Conservation (phyloP, 2,329 filamentous ascomycete species). For the Calonectria hongkongensis region DNA sequence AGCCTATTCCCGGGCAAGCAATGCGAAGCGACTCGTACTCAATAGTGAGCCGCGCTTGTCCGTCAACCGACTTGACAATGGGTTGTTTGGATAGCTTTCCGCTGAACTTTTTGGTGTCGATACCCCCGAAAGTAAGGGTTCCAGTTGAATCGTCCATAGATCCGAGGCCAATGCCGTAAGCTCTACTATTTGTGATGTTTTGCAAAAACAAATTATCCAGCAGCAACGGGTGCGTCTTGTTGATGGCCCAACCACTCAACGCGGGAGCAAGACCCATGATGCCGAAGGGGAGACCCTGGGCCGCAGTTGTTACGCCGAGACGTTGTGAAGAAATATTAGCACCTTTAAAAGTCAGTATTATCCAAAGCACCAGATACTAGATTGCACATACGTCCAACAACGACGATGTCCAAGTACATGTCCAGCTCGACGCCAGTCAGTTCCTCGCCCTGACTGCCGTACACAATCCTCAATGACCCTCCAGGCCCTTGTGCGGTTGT, state of each 20-base stretch:
- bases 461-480: slow-evolving; percentile 33
- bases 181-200: slow-evolving; percentile 53
- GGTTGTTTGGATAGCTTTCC: slow-evolving; percentile 71
- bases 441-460: slow-evolving; percentile 38
- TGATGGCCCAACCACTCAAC: slow-evolving; percentile 46
- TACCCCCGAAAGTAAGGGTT: slow-evolving; percentile 69
- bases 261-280: slow-evolving; percentile 54
- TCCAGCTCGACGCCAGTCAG: slow-evolving; percentile 7
- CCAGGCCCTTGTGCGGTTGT: slow-evolving; percentile 23
- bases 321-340: slow-evolving; percentile 40
- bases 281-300: slow-evolving; percentile 42
- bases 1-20: slow-evolving; percentile 54
- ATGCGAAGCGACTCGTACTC: slow-evolving; percentile 57
- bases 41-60: slow-evolving; percentile 58
- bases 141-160: slow-evolving; percentile 42
- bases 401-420: slow-evolving; percentile 21
- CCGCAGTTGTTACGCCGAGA: slow-evolving; percentile 52
- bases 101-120: slow-evolving; percentile 70
- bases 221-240: slow-evolving; percentile 51
- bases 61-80: slow-evolving; percentile 63
- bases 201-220: slow-evolving; percentile 51
- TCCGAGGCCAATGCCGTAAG: slow-evolving; percentile 53
- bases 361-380: background rate
- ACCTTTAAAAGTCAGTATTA: background rate
- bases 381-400: slow-evolving; percentile 21